Evolutionary conservation across 257 asterid genomes (phyloP), one percentile per base, ranked within the genome.

Genomic region (Petrea volubilis): DNA sequence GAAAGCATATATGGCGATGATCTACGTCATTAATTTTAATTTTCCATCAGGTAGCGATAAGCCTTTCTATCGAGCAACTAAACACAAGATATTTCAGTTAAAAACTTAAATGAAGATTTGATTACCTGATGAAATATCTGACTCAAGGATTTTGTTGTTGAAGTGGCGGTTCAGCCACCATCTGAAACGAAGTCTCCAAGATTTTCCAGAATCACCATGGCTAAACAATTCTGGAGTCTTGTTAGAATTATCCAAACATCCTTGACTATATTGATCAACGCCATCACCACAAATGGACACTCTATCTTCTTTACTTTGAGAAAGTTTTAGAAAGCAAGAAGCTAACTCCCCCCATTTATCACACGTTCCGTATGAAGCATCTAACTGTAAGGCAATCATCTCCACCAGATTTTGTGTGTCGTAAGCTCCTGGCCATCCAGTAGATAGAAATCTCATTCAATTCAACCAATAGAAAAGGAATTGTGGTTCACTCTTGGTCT

Each of bases 131-230:
- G 85, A 78, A 29, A 80, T 73, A 56, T 94, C 90, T 15, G 88
- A 82, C 55, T 18, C 60, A 51, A 83, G 85, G 60, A 68, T 86
- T 67, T 55, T 79, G 68, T 69, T 68, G 25, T 78, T 74, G 79
- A 88, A 94, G 79, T 91, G 95, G 64, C 91, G 97, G 29, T 73
- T 80, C 76, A 75, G 74, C 97, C 99, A 94, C 97, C 99, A 91
- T 74, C 83, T 83, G 84, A 85, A 84, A 17, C 97, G 96, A 3
- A 89, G 74, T 78, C 81, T 85, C 99, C 97, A 94, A 7, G 67
- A 25, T 50, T 74, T 64, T 74, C 78, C 73, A 62, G 93, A 75
- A 60, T 78, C 86, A 43, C 78, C 73, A 18, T 72, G 34, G 18
- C 81, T 68, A 41, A 91, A 87, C 44, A 86, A 62, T 40, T 78